Percentiles rank a stretch among this genome's conserved stretches.
These are phyloP conservation scores for Clarireedia homoeocarpa DNA, from an alignment of 2,329 filamentous ascomycete species.

Conservation along the genomic window DNA sequence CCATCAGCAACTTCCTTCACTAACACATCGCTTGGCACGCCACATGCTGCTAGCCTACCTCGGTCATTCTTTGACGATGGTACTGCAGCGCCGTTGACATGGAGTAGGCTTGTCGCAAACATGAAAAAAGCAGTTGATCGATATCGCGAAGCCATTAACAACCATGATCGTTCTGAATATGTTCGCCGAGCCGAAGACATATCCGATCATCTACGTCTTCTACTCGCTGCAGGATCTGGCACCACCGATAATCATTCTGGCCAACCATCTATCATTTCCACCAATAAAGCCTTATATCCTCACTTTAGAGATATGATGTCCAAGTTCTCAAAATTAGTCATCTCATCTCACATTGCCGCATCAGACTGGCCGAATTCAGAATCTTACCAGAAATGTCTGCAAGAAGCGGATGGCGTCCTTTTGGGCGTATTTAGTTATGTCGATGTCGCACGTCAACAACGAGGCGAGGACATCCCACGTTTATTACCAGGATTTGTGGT, in stretches of 20 bases:
- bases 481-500: slow-evolving; percentile 89
- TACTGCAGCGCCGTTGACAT: slow-evolving; percentile 72
- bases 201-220: slow-evolving; percentile 85
- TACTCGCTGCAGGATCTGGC: slow-evolving; percentile 91
- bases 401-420: slow-evolving; percentile 94
- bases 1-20: slow-evolving; percentile 48
- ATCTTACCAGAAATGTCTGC: slow-evolving; percentile 87
- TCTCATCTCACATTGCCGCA: slow-evolving; percentile 95
- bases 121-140: slow-evolving; percentile 87
- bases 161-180: slow-evolving; percentile 78
- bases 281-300: slow-evolving; percentile 93
- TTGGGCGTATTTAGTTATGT: slow-evolving; percentile 94
- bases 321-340: slow-evolving; percentile 96
- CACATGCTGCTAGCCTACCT: slow-evolving; percentile 49
- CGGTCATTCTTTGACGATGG: slow-evolving; percentile 87
- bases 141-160: slow-evolving; percentile 83
- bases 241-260: slow-evolving; percentile 98
- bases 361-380: slow-evolving; percentile 93
- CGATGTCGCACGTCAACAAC: slow-evolving; percentile 86
- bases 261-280: slow-evolving; percentile 97
- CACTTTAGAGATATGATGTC: slow-evolving; percentile 99
- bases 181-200: slow-evolving; percentile 95
- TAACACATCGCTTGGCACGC: slow-evolving; percentile 32
- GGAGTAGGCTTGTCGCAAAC: slow-evolving; percentile 83
- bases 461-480: slow-evolving; percentile 88